These are phyloP conservation scores for Sclerospora graminicola DNA, from an alignment of 352 stramenopile species.

Conservation along the genomic window DNA sequence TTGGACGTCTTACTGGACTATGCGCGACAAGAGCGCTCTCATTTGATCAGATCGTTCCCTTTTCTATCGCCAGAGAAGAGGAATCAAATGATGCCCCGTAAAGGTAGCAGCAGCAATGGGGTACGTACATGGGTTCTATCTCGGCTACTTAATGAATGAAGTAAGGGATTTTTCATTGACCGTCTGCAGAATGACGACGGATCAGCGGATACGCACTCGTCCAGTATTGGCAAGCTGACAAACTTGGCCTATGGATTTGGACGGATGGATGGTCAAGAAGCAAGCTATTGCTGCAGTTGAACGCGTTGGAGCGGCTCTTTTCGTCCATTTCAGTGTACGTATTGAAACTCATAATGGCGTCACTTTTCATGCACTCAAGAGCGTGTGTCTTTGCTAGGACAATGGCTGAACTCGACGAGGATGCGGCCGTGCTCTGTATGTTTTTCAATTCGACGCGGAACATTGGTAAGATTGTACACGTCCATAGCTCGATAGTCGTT, in stretches of 20 bases:
- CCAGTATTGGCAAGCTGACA: constrained; percentile 63
- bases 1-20: constrained; percentile 49
- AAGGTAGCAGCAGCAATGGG: constrained; percentile 6
- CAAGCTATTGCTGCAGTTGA: constrained; percentile 76
- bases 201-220: constrained; percentile 3
- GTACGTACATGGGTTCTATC: constrained; percentile 5
- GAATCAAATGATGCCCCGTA: constrained; percentile 1
- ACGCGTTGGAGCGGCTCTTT: constrained; percentile 52
- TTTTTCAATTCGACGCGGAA: too few relatives aligned
- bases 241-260: constrained; percentile 76
- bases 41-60: constrained; percentile 49
- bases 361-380: too few relatives aligned
- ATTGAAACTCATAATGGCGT: too few relatives aligned
- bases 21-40: constrained; percentile 29
- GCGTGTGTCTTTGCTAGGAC: too few relatives aligned
- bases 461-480: too few relatives aligned
- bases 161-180: not conserved
- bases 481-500: too few relatives aligned
- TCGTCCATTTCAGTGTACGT: constrained; percentile 43
- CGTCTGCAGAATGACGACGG: constrained; percentile 13
- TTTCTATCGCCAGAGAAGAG: constrained; percentile 33
- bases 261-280: constrained; percentile 79
- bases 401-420: too few relatives aligned
- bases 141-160: not conserved
- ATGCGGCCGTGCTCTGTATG: too few relatives aligned